Conservation (phyloP, 495 filamentous ascomycete genomes). For the Penicillium chermesinum region DNA sequence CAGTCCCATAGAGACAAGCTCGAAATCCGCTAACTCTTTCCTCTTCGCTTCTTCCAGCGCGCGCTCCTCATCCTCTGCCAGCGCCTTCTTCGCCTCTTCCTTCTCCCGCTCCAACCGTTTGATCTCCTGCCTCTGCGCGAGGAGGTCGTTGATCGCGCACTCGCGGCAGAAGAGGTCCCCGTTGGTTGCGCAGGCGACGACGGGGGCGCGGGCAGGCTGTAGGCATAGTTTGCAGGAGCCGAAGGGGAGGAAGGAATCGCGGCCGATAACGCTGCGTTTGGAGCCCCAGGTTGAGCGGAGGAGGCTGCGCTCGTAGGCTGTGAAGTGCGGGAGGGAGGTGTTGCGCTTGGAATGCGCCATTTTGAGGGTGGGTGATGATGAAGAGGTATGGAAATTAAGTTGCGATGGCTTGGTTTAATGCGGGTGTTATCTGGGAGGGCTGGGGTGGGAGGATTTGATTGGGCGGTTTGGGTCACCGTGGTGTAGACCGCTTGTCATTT, state of each 20-base stretch:
- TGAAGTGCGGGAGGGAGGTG: constrained; percentile 94
- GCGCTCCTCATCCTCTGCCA: constrained; percentile 39
- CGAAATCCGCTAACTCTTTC: constrained; percentile 36
- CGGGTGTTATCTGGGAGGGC: neutral
- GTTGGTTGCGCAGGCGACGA: constrained; percentile 67
- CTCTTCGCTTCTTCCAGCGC: constrained; percentile 28
- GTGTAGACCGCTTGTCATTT: neutral
- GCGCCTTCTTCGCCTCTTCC: constrained; percentile 45
- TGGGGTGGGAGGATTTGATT: neutral
- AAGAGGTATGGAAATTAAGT: neutral
- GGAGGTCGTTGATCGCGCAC: constrained; percentile 85
- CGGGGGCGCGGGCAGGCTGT: constrained; percentile 74
- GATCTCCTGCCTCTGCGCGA: constrained; percentile 89
- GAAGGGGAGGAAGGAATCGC: constrained; percentile 92
- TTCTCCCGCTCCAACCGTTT: constrained; percentile 68
- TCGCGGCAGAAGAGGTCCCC: constrained; percentile 97
- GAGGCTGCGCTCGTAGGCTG: constrained; percentile 79
- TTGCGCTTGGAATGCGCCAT: constrained; percentile 74
- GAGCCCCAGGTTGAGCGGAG: constrained; percentile 77
- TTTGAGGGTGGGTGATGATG: neutral
- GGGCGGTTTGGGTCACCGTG: neutral
- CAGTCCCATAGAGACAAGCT: constrained; percentile 41
- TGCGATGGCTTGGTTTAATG: neutral
- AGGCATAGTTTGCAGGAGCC: constrained; percentile 87
- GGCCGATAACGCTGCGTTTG: constrained; percentile 76